A percentile compares a stretch with the other conserved stretches of the same genome.
phyloP scores from a whole-genome alignment of 345 rosid species.

The Iberis pinnata region DNA sequence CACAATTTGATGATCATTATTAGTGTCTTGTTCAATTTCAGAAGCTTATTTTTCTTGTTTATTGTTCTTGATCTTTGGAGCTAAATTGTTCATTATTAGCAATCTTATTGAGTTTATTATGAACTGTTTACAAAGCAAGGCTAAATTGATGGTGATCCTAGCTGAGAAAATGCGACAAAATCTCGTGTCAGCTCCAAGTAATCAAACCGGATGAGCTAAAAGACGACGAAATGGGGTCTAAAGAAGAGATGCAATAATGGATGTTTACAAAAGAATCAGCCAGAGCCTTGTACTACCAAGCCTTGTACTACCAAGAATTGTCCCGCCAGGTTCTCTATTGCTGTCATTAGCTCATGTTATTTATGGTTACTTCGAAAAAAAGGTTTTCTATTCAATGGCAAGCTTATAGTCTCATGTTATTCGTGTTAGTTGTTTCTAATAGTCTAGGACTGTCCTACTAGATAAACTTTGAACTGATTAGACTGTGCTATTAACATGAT shows the following conservation, averaged over 20 bases:
- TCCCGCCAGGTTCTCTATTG: slow-evolving; percentile 70
- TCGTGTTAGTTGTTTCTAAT: too few species aligned
- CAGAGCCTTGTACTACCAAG: slow-evolving; percentile 84
- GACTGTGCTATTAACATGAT: too few species aligned
- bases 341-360: slow-evolving; percentile 12
- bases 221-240: slow-evolving; percentile 86
- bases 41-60: too few species aligned
- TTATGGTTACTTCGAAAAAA: background rate
- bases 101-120: background rate
- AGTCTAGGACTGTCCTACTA: too few species aligned
- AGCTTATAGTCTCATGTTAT: too few species aligned
- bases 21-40: too few species aligned
- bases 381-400: background rate
- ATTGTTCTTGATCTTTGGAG: too few species aligned
- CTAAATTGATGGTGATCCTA: slow-evolving; percentile 85
- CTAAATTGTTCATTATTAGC: too few species aligned
- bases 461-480: too few species aligned
- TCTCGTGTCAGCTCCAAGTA: slow-evolving; percentile 60
- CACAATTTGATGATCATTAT: too few species aligned
- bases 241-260: slow-evolving; percentile 94
- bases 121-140: slow-evolving; percentile 55
- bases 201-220: slow-evolving; percentile 44
- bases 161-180: slow-evolving; percentile 93
- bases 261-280: slow-evolving; percentile 90
- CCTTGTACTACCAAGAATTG: slow-evolving; percentile 80